These are phyloP conservation scores for Leucosporidium yakuticum DNA, from an alignment of 768 basidiomycete genomes.

Conservation along the genomic window DNA sequence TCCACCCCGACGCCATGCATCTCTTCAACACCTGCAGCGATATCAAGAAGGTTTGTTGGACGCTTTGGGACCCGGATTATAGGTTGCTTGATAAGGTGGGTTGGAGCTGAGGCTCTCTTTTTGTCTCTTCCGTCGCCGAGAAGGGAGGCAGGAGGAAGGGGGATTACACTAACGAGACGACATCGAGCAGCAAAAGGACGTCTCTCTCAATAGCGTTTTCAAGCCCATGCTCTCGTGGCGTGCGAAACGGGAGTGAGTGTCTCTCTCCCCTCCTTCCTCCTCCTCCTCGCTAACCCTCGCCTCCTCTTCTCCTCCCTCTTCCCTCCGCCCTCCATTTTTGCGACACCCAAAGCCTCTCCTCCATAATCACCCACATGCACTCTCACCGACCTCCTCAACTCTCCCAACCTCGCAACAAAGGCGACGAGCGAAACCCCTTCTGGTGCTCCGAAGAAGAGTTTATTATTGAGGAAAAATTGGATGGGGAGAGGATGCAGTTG, in stretches of 20 bases:
- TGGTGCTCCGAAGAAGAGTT: slow-evolving; percentile 55
- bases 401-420: background rate
- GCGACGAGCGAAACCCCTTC: background rate
- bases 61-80: slow-evolving; percentile 67
- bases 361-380: slow-evolving; percentile 75
- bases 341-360: slow-evolving; percentile 60
- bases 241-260: slow-evolving; percentile 55
- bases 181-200: slow-evolving; percentile 62
- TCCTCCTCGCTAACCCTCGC: no score
- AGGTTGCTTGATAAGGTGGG: slow-evolving; percentile 47
- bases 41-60: slow-evolving; percentile 86
- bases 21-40: slow-evolving; percentile 96
- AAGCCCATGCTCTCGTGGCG: slow-evolving; percentile 94
- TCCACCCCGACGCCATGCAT: slow-evolving; percentile 90
- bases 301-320: no score
- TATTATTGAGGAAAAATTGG: slow-evolving; percentile 92
- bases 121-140: slow-evolving; percentile 45
- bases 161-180: slow-evolving; percentile 47
- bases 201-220: slow-evolving; percentile 78
- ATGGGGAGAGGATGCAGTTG: slow-evolving; percentile 92
- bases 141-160: slow-evolving; percentile 33
- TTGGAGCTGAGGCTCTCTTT: no score
- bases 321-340: no score
- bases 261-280: no score
- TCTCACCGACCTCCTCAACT: slow-evolving; percentile 28